These are phyloP conservation scores for Evansstolkia leycettana DNA, from an alignment of 495 filamentous ascomycete species.

Conservation along the genomic window DNA sequence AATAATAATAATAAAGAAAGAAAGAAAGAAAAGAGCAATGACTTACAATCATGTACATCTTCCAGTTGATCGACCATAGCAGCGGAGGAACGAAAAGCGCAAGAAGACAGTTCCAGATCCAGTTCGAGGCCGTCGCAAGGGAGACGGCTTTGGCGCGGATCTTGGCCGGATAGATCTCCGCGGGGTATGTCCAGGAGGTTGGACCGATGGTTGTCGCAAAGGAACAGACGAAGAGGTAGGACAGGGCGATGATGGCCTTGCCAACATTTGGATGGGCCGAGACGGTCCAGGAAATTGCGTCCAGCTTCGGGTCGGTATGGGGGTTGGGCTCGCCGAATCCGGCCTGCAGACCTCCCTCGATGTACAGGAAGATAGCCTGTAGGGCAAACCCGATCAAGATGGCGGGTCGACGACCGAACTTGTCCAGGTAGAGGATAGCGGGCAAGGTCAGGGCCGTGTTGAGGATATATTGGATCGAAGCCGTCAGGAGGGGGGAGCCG, in stretches of 20 bases:
- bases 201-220: constrained; percentile 52
- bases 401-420: constrained; percentile 53
- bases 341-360: constrained; percentile 59
- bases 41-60: constrained; percentile 57
- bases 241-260: constrained; percentile 48
- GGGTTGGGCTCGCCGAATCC: constrained; percentile 39
- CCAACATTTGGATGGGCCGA: constrained; percentile 22
- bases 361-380: constrained; percentile 57
- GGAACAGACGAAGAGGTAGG: constrained; percentile 53
- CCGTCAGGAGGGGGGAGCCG: constrained; percentile 39
- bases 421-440: constrained; percentile 45
- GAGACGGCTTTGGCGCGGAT: constrained; percentile 58
- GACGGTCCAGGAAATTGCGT: constrained; percentile 28
- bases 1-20: no score
- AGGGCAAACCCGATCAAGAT: constrained; percentile 51
- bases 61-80: constrained; percentile 64
- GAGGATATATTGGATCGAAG: constrained; percentile 65
- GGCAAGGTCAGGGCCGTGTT: constrained; percentile 43
- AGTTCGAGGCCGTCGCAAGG: constrained; percentile 59
- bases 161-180: constrained; percentile 55
- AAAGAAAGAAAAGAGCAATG: no score
- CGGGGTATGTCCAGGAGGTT: constrained; percentile 55
- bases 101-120: constrained; percentile 72
- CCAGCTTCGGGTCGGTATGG: constrained; percentile 23
- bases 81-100: constrained; percentile 67